Conservation (phyloP, 306 rosid genomes). For the Lagenaria siceraria region DNA sequence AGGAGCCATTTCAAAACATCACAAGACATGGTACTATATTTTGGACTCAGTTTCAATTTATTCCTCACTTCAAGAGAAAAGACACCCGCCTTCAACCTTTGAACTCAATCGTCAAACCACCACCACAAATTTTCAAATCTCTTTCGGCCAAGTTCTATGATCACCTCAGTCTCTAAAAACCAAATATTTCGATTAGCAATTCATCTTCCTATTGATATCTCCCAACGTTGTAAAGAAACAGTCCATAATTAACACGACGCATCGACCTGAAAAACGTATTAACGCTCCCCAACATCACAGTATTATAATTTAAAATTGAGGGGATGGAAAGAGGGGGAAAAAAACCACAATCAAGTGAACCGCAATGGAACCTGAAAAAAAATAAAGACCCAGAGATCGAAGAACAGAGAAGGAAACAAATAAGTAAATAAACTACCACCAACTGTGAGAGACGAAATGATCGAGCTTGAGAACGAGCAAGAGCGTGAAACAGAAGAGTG, state of each 20-base stretch:
- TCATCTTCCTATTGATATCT: background rate
- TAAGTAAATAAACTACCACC: conserved; percentile 63
- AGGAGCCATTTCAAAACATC: background rate
- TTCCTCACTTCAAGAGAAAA: background rate
- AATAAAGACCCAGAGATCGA: background rate
- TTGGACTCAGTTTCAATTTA: background rate
- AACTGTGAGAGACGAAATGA: conserved; percentile 46
- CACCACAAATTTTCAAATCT: background rate
- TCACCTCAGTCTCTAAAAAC: background rate
- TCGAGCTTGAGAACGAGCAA: conserved; percentile 91
- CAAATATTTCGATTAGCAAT: background rate
- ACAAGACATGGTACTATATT: background rate
- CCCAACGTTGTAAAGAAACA: background rate
- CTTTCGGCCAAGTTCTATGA: background rate
- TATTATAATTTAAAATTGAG: background rate
- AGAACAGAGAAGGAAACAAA: background rate
- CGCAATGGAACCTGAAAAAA: background rate
- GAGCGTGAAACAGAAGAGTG: conserved; percentile 68
- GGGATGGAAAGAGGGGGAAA: background rate
- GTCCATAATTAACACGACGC: background rate
- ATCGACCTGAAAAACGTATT: background rate
- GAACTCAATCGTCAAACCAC: conserved; percentile 7
- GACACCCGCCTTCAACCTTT: background rate
- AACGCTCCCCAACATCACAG: background rate
- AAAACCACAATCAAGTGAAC: background rate